Percentiles rank a stretch among this genome's conserved stretches.
Evolutionary conservation across 2,329 filamentous ascomycete species (phyloP).

Genomic region (Ceratocystis variospora): DNA sequence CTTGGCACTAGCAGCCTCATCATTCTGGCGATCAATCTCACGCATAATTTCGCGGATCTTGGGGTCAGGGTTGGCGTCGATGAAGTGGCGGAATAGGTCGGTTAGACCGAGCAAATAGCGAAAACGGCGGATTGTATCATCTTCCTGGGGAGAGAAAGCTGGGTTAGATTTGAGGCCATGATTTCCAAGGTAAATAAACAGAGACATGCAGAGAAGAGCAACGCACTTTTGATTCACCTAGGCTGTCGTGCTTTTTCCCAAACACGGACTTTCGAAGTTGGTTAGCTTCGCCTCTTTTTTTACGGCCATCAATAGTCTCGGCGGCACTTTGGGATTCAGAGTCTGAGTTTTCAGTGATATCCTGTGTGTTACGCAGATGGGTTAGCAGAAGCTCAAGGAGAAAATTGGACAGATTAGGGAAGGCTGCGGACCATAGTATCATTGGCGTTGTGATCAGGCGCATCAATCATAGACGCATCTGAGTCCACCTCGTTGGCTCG

Average conservation of each 20-base stretch:
- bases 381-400: not conserved
- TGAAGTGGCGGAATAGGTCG: slow-evolving; percentile 96
- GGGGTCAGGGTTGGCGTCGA: slow-evolving; percentile 91
- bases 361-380: slow-evolving; percentile 26
- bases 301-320: slow-evolving; percentile 59
- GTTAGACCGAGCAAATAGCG: slow-evolving; percentile 89
- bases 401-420: too few relatives aligned
- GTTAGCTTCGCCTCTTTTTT: slow-evolving; percentile 74
- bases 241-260: slow-evolving; percentile 81
- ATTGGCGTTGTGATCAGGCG: slow-evolving; percentile 32
- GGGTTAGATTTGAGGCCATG: not conserved
- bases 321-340: slow-evolving; percentile 76
- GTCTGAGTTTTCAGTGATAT: slow-evolving; percentile 52
- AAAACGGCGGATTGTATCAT: slow-evolving; percentile 88
- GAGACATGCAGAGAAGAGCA: slow-evolving; percentile 9
- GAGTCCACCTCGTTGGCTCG: slow-evolving; percentile 40
- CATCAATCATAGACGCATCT: slow-evolving; percentile 51
- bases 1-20: slow-evolving; percentile 48
- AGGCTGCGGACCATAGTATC: slow-evolving; percentile 13
- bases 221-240: slow-evolving; percentile 80
- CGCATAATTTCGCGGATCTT: slow-evolving; percentile 86
- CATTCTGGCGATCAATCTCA: slow-evolving; percentile 89
- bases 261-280: slow-evolving; percentile 84
- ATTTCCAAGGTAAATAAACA: slow-evolving; percentile 11
- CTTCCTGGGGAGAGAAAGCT: slow-evolving; percentile 45